Evolutionary conservation across 768 basidiomycete genomes (phyloP), one percentile per base, ranked within the genome.

Genomic region (Tylopilus balloui): DNA sequence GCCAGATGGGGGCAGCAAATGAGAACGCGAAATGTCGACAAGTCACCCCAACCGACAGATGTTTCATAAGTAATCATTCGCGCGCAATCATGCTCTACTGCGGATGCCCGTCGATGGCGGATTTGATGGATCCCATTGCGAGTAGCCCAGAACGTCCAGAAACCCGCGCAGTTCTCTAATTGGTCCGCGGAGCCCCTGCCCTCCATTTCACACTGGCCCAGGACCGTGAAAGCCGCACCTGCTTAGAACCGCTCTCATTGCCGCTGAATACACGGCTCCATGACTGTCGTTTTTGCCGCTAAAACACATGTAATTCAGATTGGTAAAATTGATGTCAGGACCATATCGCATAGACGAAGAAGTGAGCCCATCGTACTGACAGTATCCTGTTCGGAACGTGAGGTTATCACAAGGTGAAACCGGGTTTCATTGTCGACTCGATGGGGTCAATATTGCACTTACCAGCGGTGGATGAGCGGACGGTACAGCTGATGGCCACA

Each of bases 71-170:
- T 13, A 54, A 34, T 52, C 53, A 60, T 54, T 38, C 37, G 45
- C 45, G 43, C 44, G 48, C 51, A 53, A 48, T 52, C 53, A 48
- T 45, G 32, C 24, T 43, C 38, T 44, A 47, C 17, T 58, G 50
- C 45, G 58, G 63, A 54, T 47, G 55, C 45, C 60, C 62, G 60
- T 59, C 57, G 39, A 60, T 24, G 57, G 37, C 51, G 54, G 59
- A 51, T 29, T 41, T 48, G 55, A 59, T 50, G 44, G 41, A 47
- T 51, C 62, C 35, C 48, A 41, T 48, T 48, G 49, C 35, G 31
- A 35, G 52, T 11, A 21, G n/a, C 36, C 50, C 41, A 29, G 53
- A 62, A 54, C 50, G 49, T 35, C 48, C 39, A 36, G 36, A 45
- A 49, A 55, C 58, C 50, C 52, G 59, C 50, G 42, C 47, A 48